Evolutionary conservation across 345 rosid genomes (phyloP), one percentile per base, ranked within the genome.

Genomic region (Bruguiera parviflora): DNA sequence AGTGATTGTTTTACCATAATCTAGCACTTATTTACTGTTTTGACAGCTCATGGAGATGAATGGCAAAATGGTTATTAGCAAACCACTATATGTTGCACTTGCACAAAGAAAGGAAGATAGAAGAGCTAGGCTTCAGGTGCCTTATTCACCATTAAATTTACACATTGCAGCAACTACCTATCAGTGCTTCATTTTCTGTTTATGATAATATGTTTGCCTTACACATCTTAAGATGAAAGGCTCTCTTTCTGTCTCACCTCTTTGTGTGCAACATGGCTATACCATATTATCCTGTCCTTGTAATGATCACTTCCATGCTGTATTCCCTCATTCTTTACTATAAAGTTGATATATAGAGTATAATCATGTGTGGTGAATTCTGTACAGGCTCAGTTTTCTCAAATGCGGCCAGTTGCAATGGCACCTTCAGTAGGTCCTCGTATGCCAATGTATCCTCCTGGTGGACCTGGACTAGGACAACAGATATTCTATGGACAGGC

Each of bases 81-180:
- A 95, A 79, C 99, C 96, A 0, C 82, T 95, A 22, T 95, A 90
- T 82, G 99, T 92, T 28, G 99, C 97, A 19, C 91, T 85, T 77
- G 99, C 99, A 22, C 97, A 95, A 53, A 75, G 96, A 63, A 95
- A 92, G 71, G 99, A 92, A 83, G 97, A 94, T 70, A 82, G 99
- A 76, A 86, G 92, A 78, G 96, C 97, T 68, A 88, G 96, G 84
- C 72, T 95, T 78, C 94, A 92, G 97, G 97, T 92, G 66, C 64
- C 67, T 6, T 25, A 19, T 7, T 33, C 70, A 4, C 19, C 19
- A 15, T 43, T 43, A 43, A 43, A 13, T 43, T 43, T 43, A 43
- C 49, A 13, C 18, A 13, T 13, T 43, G 18, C 49, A 43, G 49
- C 19, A 64, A 53, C 56, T 39, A 46, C 16, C 55, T 46, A 64